Evolutionary conservation across 2,329 filamentous ascomycete species (phyloP).

Genomic region (Fusarium veterinarium): DNA sequence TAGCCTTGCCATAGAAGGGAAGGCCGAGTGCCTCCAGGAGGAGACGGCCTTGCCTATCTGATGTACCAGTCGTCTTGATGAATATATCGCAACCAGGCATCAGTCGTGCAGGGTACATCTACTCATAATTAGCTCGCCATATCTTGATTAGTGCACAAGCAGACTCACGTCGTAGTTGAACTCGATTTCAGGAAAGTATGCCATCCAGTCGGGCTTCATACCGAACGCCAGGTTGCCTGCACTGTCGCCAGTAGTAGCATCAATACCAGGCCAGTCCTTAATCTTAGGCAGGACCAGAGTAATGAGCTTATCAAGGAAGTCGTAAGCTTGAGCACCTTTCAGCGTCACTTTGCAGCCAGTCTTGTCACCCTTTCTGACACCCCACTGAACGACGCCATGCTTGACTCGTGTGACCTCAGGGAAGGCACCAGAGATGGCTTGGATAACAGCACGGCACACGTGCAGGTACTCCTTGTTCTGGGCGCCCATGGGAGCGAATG

Average conservation of each 20-base stretch:
- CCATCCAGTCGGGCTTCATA: slow-evolving; percentile 78
- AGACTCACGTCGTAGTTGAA: slow-evolving; percentile 89
- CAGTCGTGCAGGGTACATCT: slow-evolving; percentile 75
- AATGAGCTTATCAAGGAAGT: slow-evolving; percentile 91
- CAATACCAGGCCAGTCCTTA: slow-evolving; percentile 89
- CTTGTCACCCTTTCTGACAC: slow-evolving; percentile 75
- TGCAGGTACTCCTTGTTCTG: slow-evolving; percentile 81
- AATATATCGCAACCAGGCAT: slow-evolving; percentile 87
- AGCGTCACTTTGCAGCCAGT: slow-evolving; percentile 83
- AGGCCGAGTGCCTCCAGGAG: slow-evolving; percentile 63
- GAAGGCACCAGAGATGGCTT: slow-evolving; percentile 84
- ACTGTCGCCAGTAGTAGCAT: slow-evolving; percentile 78
- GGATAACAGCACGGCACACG: slow-evolving; percentile 84
- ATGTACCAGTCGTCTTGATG: slow-evolving; percentile 85
- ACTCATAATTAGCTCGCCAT: slow-evolving; percentile 18
- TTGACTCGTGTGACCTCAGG: slow-evolving; percentile 77
- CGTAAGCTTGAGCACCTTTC: slow-evolving; percentile 82
- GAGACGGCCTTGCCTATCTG: slow-evolving; percentile 85
- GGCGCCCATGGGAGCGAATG: slow-evolving; percentile 75
- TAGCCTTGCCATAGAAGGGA: slow-evolving; percentile 83
- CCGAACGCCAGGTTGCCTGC: slow-evolving; percentile 90
- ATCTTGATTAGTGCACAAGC: background rate
- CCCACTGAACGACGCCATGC: slow-evolving; percentile 79
- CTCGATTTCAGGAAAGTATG: slow-evolving; percentile 92
- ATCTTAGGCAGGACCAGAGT: slow-evolving; percentile 93